Evolutionary conservation across 805 yeast species (phyloP).

Genomic region (Metschnikowia kunwiensis): DNA sequence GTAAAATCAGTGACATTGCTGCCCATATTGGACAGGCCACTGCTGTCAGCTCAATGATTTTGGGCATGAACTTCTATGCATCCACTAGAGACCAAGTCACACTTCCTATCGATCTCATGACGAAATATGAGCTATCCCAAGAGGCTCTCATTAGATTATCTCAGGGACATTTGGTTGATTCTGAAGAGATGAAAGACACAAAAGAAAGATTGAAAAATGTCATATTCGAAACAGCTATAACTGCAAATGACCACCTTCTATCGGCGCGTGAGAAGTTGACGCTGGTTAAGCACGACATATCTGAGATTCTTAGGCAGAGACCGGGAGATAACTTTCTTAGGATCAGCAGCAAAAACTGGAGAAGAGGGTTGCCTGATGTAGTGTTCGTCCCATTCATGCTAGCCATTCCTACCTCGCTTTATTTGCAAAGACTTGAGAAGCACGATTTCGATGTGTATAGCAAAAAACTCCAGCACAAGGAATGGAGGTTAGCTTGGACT

Average conservation of each 20-base stretch:
- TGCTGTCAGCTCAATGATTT: constrained; percentile 61
- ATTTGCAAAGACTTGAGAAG: constrained; percentile 57
- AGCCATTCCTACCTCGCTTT: constrained; percentile 62
- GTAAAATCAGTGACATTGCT: constrained; percentile 52
- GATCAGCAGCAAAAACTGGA: constrained; percentile 36
- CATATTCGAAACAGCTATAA: constrained; percentile 65
- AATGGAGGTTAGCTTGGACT: constrained; percentile 66
- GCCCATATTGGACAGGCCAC: constrained; percentile 86
- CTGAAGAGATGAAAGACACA: constrained; percentile 23
- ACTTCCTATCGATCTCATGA: constrained; percentile 62
- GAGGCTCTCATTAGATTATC: constrained; percentile 53
- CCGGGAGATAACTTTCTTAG: constrained; percentile 25
- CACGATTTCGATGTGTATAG: constrained; percentile 59
- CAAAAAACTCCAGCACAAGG: constrained; percentile 44
- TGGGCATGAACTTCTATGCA: constrained; percentile 60
- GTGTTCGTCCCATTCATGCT: constrained; percentile 65
- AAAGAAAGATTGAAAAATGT: constrained; percentile 49
- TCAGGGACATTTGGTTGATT: constrained; percentile 40
- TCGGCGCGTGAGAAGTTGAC: constrained; percentile 59
- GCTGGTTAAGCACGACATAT: constrained; percentile 37
- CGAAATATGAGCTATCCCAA: constrained; percentile 54
- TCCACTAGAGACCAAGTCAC: constrained; percentile 47
- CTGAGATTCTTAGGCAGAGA: constrained; percentile 23
- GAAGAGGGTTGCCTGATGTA: constrained; percentile 55
- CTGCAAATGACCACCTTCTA: constrained; percentile 77